Conservation (phyloP, 148 eudicot genomes). For the Cornus florida region DNA sequence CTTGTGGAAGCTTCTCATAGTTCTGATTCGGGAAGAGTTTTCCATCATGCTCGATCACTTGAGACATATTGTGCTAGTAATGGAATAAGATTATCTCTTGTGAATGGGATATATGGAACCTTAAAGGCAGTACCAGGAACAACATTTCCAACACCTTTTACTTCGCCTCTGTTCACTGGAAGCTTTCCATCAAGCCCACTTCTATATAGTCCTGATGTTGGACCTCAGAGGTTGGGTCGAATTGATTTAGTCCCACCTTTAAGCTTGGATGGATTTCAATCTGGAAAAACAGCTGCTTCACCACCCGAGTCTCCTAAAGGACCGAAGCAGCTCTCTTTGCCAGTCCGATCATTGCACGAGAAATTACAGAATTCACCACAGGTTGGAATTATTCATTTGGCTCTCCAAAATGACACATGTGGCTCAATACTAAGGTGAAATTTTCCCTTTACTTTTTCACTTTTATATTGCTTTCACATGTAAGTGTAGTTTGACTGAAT, state of each 20-base stretch:
- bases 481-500: neutral
- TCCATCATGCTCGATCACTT: slow-evolving; percentile 85
- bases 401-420: slow-evolving; percentile 85
- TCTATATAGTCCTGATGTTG: slow-evolving; percentile 76
- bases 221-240: slow-evolving; percentile 55
- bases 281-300: slow-evolving; percentile 54
- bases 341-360: slow-evolving; percentile 65
- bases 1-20: slow-evolving; percentile 89
- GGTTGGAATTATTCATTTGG: slow-evolving; percentile 87
- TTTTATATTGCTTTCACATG: slow-evolving; percentile 2
- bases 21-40: slow-evolving; percentile 92
- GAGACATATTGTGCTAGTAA: slow-evolving; percentile 75
- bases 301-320: slow-evolving; percentile 73
- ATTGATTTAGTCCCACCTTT: slow-evolving; percentile 89
- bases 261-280: slow-evolving; percentile 82
- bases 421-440: slow-evolving; percentile 85
- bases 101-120: slow-evolving; percentile 45
- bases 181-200: slow-evolving; percentile 95
- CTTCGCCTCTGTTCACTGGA: slow-evolving; percentile 94
- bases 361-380: slow-evolving; percentile 79
- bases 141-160: slow-evolving; percentile 61
- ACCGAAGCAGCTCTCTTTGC: slow-evolving; percentile 67
- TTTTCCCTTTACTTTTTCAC: slow-evolving; percentile 8
- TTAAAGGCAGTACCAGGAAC: slow-evolving; percentile 55
- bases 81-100: slow-evolving; percentile 63